Evolutionary conservation across 75 land plant species (phyloP), one percentile per base, ranked within the genome.

Genomic region (Selaginella moellendorffii): DNA sequence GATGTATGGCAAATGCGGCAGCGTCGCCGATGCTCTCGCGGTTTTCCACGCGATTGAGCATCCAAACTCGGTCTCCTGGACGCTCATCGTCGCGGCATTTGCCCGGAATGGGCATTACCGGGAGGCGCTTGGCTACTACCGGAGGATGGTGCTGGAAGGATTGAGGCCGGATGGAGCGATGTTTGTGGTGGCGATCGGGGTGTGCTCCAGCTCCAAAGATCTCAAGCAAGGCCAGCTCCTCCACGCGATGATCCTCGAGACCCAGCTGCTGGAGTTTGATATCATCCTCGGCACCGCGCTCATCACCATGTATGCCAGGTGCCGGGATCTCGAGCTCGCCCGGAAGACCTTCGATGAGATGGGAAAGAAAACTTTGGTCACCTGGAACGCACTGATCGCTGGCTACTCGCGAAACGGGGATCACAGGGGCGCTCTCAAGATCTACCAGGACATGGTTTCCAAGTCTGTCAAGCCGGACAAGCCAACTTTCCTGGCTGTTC

Each of bases 41-140:
- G 19, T 56, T 8, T 56, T 56, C 59, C 5, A 24, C 5, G 2
- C 25, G 5, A 56, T 56, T 56, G 23, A 56, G 24, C 2, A 8
- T 56, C 59, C 59, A 56, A 56, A 56, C 59, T 8, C 24, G n/a
- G 59, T 56, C 19, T 56, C 59, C 2, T 56, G 59, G 59, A 56
- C 59, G 5, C 25, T 56, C n/a, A 56, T 56, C 24, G n/a, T 56
- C 24, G 19, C 59, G 9, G 21, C 59, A 19, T 56, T 8, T 56
- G 24, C 9, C 24, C 59, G 24, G 24, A 8, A 56, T 9, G 59
- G 59, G 59, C 24, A 21, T 19, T 19, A 2, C 59, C 19, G 5
- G 59, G n/a, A 56, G 8, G 59, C 59, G 23, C 59, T 56, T 56
- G 46, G 5, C 14, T 5, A 5, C 10, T 36, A 36, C 46, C 5